A percentile compares a stretch with the other conserved stretches of the same genome.
Evolutionary conservation across 805 yeast species (phyloP).

Genomic region (Candida oleophila): DNA sequence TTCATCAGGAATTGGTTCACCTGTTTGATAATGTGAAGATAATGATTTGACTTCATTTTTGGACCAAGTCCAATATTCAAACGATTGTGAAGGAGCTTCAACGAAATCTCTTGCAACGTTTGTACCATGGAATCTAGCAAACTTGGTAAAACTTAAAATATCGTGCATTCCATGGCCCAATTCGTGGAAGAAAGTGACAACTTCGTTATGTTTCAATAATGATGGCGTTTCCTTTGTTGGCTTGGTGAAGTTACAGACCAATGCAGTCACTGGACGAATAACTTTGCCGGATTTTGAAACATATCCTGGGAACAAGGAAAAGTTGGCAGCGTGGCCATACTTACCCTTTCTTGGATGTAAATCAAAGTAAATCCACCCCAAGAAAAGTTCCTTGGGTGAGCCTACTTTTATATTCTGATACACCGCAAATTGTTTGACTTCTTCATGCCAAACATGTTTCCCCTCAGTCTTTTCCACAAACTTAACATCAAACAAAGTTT

Average conservation of each 20-base stretch:
- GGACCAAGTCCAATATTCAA: slow-evolving; percentile 88
- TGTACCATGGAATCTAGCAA: slow-evolving; percentile 73
- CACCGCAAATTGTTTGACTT: slow-evolving; percentile 71
- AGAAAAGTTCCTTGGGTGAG: slow-evolving; percentile 48
- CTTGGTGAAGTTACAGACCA: slow-evolving; percentile 83
- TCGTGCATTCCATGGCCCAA: slow-evolving; percentile 88
- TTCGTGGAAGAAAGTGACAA: slow-evolving; percentile 85
- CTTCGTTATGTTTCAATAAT: slow-evolving; percentile 72
- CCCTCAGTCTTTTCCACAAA: slow-evolving; percentile 52
- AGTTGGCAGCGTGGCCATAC: slow-evolving; percentile 87
- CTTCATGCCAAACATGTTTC: slow-evolving; percentile 68
- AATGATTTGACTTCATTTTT: slow-evolving; percentile 54
- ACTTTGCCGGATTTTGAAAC: slow-evolving; percentile 42
- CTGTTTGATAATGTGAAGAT: slow-evolving; percentile 66
- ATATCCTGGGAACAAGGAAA: slow-evolving; percentile 64
- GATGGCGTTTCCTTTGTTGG: slow-evolving; percentile 71
- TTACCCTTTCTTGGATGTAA: slow-evolving; percentile 84
- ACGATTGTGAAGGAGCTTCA: slow-evolving; percentile 88
- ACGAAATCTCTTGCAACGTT: slow-evolving; percentile 83
- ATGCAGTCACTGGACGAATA: slow-evolving; percentile 66
- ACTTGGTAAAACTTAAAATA: slow-evolving; percentile 62
- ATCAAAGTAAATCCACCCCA: slow-evolving; percentile 79
- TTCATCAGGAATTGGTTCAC: slow-evolving; percentile 55
- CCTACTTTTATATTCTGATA: slow-evolving; percentile 55
- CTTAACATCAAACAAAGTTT: slow-evolving; percentile 64